phyloP scores from a whole-genome alignment of 768 basidiomycete genomes.

The Lactarius quietus region DNA sequence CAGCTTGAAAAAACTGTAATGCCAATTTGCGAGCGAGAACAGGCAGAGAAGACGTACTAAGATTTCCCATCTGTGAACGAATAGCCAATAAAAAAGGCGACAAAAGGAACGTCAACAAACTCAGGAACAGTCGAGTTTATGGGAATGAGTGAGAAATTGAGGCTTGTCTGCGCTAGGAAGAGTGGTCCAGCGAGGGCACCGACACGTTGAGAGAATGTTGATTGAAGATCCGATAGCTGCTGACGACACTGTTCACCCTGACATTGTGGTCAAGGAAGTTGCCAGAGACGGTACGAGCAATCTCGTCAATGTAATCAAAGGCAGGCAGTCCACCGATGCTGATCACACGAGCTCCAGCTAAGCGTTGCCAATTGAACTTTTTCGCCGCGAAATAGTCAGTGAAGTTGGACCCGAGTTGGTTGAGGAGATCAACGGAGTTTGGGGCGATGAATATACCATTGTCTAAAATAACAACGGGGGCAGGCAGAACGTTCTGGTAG shows the following conservation, averaged over 20 bases:
- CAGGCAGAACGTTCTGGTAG: conserved; percentile 48
- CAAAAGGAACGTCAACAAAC: conserved; percentile 49
- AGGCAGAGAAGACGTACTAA: conserved; percentile 40
- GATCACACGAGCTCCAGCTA: conserved; percentile 57
- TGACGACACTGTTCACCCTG: conserved; percentile 60
- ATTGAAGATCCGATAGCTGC: conserved; percentile 45
- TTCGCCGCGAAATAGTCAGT: conserved; percentile 42
- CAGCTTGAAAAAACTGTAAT: conserved; percentile 39
- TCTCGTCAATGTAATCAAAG: conserved; percentile 52
- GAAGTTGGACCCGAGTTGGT: conserved; percentile 44
- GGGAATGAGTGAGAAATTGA: conserved; percentile 47
- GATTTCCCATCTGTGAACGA: conserved; percentile 49
- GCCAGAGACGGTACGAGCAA: conserved; percentile 55
- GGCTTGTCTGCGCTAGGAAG: conserved; percentile 44
- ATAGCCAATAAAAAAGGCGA: conserved; percentile 44
- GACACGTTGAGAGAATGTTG: conserved; percentile 53
- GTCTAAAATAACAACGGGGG: conserved; percentile 40
- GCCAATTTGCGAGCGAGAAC: background rate
- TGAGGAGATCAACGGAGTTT: conserved; percentile 50
- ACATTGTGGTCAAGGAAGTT: conserved; percentile 63
- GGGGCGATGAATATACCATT: conserved; percentile 47
- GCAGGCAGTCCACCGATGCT: conserved; percentile 51
- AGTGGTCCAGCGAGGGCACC: conserved; percentile 53
- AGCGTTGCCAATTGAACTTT: conserved; percentile 54
- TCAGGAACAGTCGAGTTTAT: conserved; percentile 47